Percentiles rank a stretch among this genome's conserved stretches.
Evolutionary conservation across 2,329 filamentous ascomycete species (phyloP).

Genomic region (Scedosporium apiospermum): DNA sequence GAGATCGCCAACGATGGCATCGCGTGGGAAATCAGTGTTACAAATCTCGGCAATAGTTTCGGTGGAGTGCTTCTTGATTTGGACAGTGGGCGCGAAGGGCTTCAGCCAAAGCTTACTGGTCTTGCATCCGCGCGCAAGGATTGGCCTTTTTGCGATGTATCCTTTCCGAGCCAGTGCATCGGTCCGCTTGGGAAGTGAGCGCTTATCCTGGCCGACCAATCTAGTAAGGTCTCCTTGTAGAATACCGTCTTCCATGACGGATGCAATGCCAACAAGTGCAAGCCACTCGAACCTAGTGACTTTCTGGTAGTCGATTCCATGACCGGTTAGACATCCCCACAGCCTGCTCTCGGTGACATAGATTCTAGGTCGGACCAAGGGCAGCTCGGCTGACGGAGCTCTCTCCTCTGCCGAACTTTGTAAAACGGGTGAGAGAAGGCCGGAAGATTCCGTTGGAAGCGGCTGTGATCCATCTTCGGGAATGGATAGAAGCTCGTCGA

Average conservation of each 20-base stretch:
- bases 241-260: constrained; percentile 43
- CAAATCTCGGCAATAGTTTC: constrained; percentile 6
- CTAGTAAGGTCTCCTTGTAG: constrained; percentile 50
- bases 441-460: not conserved
- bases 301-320: constrained; percentile 48
- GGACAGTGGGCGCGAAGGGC: constrained; percentile 36
- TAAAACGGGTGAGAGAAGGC: not conserved
- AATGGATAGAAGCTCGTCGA: constrained; percentile 11
- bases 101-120: constrained; percentile 55
- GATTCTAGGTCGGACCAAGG: constrained; percentile 21
- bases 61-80: constrained; percentile 10
- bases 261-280: constrained; percentile 47
- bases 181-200: constrained; percentile 52
- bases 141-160: constrained; percentile 52
- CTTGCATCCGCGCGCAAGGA: constrained; percentile 47
- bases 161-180: constrained; percentile 50
- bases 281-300: constrained; percentile 51
- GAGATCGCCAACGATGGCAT: constrained; percentile 25
- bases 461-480: constrained; percentile 1
- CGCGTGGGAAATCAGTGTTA: constrained; percentile 13
- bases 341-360: constrained; percentile 44
- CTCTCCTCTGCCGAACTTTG: not conserved
- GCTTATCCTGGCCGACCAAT: constrained; percentile 51
- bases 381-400: not conserved
- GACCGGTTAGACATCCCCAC: constrained; percentile 51